Conservation (phyloP, 2,329 filamentous ascomycete species). For the Fonsecaea pedrosoi region DNA sequence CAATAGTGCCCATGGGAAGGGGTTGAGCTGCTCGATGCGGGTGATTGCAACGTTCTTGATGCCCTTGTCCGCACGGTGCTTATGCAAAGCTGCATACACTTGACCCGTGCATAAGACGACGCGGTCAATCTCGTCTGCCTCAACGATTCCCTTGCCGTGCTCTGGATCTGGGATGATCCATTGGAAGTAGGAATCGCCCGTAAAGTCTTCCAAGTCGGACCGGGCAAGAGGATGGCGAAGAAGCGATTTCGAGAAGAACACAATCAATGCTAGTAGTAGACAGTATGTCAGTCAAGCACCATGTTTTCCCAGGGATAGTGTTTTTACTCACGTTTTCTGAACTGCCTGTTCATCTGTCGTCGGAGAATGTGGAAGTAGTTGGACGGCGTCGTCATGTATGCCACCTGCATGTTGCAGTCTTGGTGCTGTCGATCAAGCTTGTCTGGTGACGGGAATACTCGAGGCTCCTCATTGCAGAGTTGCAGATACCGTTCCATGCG, state of each 20-base stretch:
- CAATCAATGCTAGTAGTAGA: slow-evolving; percentile 72
- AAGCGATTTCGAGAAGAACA: slow-evolving; percentile 98
- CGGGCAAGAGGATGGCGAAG: slow-evolving; percentile 92
- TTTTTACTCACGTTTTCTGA: slow-evolving; percentile 86
- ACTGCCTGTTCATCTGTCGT: slow-evolving; percentile 98
- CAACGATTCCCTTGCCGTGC: slow-evolving; percentile 76
- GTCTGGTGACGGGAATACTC: slow-evolving; percentile 84
- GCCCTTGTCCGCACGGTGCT: slow-evolving; percentile 85
- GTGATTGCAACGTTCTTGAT: slow-evolving; percentile 93
- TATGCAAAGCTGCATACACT: slow-evolving; percentile 87
- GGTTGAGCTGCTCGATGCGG: slow-evolving; percentile 95
- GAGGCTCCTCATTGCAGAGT: slow-evolving; percentile 95
- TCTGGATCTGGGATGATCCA: slow-evolving; percentile 94
- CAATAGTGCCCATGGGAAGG: slow-evolving; percentile 97
- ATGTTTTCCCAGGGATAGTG: not conserved
- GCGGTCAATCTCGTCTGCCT: slow-evolving; percentile 86
- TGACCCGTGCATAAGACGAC: slow-evolving; percentile 95
- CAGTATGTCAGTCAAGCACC: slow-evolving; percentile 6
- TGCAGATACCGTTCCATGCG: slow-evolving; percentile 97
- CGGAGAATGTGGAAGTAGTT: slow-evolving; percentile 97
- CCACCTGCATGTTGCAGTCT: slow-evolving; percentile 99
- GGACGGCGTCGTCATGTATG: slow-evolving; percentile 92
- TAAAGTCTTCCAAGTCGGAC: slow-evolving; percentile 89
- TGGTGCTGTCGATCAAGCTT: slow-evolving; percentile 97
- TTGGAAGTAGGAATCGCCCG: slow-evolving; percentile 87